A percentile compares a stretch with the other conserved stretches of the same genome.
phyloP scores from a whole-genome alignment of 371 early-diverging fungal species.

The Mortierella sp. region DNA sequence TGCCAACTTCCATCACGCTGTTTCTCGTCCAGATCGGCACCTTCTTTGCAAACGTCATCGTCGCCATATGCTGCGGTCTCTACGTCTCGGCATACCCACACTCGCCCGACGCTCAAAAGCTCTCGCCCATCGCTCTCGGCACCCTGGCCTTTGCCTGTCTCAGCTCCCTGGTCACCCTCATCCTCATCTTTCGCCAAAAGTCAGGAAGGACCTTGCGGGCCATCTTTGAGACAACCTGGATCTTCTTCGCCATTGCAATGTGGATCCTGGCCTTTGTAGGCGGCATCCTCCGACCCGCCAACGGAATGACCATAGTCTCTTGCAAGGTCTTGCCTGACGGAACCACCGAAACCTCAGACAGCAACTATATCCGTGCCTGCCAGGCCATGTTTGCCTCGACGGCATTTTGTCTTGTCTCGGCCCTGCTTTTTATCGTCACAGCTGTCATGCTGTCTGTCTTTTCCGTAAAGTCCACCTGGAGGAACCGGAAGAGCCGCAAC shows the following conservation, averaged over 20 bases:
- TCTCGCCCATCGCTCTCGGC: conserved; percentile 32
- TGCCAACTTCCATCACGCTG: conserved; percentile 43
- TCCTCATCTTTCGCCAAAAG: conserved; percentile 40
- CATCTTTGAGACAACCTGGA: conserved; percentile 27
- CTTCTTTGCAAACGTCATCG: conserved; percentile 32
- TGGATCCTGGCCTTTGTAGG: conserved; percentile 39
- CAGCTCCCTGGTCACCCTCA: conserved; percentile 25
- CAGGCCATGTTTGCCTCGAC: conserved; percentile 54
- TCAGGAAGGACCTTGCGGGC: conserved; percentile 34
- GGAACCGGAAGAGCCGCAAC: conserved; percentile 27
- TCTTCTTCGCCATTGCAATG: conserved; percentile 26
- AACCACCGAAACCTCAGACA: conserved; percentile 26
- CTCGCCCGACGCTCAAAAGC: conserved; percentile 26
- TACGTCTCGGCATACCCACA: conserved; percentile 44
- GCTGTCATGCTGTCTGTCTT: conserved; percentile 28
- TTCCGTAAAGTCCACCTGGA: conserved; percentile 20
- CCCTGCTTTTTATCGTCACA: conserved; percentile 35
- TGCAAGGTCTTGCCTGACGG: conserved; percentile 39
- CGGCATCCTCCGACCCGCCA: conserved; percentile 31
- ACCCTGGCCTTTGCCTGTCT: conserved; percentile 33
- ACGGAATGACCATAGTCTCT: conserved; percentile 30
- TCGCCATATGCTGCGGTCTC: conserved; percentile 34
- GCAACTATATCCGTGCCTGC: conserved; percentile 34
- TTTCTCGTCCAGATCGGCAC: conserved; percentile 36
- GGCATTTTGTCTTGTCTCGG: conserved; percentile 44